Base-by-base conservation (phyloP, 2,329 filamentous ascomycete genomes). In the Davidsoniella eucalypti region DNA sequence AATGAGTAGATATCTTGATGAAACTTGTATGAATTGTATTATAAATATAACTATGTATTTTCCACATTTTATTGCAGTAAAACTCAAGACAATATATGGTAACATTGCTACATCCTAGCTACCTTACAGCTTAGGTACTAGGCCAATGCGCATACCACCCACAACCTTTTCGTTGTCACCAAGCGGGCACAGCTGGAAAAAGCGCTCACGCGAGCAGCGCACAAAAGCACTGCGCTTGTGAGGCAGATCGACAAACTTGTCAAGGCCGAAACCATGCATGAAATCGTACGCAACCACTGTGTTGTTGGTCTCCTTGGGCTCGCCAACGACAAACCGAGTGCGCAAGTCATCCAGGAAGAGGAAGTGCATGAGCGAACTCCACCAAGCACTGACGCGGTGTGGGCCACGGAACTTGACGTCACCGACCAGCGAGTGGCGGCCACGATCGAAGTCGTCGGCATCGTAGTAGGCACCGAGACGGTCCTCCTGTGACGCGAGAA, bases 231-330 rank as follows among this genome's bases (percentile, higher is more conserved):
- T 80, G 25, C 82, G 72, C 68, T 86, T 85, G 57, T 84, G 76
- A 4, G 80, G 79, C 54, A 86, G 63, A 56, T 86, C 82, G 54
- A 85, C 75, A 54, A 84, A 76, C 63, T 83, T 83, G 57, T 83
- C 78, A 37, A 87, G 68, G 5, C 77, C 76, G 57, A 87, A 80
- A 1, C 83, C 83, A 57, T 85, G 80, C 47, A 80, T 76, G 49
- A 84, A 73, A 57, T 88, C 83, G 61, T 87, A 87, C 54, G 78
- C 76, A 52, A 87, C 67, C 12, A 87, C 78, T 0, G 77, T 82
- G 25, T 69, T 72, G 58, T 82, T 83, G 4, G 78, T 82, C 52
- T 75, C 77, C 61, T 82, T 82, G 33, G 84, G 84, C 66, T 90
- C 84, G 54, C 80, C 80, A 6, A 79, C 72, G 7, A 78, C 70